These are phyloP conservation scores for Mycena leptocephala DNA, from an alignment of 768 basidiomycete genomes.

Conservation along the genomic window DNA sequence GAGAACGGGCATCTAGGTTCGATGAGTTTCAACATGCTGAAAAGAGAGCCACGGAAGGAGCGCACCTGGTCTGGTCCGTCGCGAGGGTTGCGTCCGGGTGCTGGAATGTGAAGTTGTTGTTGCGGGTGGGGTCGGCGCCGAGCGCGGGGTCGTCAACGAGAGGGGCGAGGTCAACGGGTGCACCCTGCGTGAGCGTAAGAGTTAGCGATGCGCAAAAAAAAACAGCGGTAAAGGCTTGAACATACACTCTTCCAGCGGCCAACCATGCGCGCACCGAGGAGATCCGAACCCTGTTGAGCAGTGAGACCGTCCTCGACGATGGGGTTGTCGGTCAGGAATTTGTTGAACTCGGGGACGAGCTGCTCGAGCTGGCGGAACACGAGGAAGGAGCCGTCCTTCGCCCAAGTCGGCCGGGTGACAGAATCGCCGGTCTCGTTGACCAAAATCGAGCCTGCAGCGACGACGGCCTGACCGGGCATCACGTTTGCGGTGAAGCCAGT, in stretches of 20 bases:
- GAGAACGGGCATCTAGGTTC: slow-evolving; percentile 5
- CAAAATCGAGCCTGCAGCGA: slow-evolving; percentile 62
- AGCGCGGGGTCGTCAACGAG: slow-evolving; percentile 18
- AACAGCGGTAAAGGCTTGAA: not conserved
- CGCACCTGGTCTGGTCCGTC: slow-evolving; percentile 15
- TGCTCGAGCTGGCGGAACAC: slow-evolving; percentile 69
- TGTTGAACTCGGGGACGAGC: slow-evolving; percentile 67
- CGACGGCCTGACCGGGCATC: slow-evolving; percentile 54
- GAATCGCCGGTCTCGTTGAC: slow-evolving; percentile 62
- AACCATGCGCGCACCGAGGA: slow-evolving; percentile 68
- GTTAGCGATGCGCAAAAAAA: not conserved
- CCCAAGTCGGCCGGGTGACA: slow-evolving; percentile 57
- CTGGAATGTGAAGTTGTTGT: slow-evolving; percentile 29
- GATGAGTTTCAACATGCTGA: not conserved
- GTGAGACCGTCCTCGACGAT: slow-evolving; percentile 54
- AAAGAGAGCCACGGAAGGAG: not conserved
- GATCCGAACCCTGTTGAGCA: slow-evolving; percentile 58
- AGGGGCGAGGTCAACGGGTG: slow-evolving; percentile 23
- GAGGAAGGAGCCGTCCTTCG: slow-evolving; percentile 67
- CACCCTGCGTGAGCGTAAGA: slow-evolving; percentile 4
- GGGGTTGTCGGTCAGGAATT: slow-evolving; percentile 60
- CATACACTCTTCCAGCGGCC: slow-evolving; percentile 71
- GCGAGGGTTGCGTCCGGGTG: not conserved
- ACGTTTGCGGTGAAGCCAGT: slow-evolving; percentile 52
- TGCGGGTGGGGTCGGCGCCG: slow-evolving; percentile 17